Conservation (phyloP, 441 rosid genomes). For the Populus trichocarpa region DNA sequence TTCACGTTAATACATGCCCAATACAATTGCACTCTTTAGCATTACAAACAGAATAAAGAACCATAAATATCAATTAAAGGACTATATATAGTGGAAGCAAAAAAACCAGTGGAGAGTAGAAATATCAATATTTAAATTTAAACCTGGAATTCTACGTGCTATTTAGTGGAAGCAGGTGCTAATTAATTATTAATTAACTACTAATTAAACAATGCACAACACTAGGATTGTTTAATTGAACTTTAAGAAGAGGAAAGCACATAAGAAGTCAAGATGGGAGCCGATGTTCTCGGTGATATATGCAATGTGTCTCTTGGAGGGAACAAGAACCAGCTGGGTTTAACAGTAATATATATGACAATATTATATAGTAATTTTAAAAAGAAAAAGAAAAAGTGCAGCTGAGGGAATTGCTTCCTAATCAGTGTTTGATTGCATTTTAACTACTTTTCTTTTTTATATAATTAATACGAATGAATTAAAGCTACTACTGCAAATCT, state of each 20-base stretch:
- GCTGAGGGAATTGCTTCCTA: conserved; percentile 16
- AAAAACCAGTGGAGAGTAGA: no score
- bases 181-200: not conserved
- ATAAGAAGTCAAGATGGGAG: conserved; percentile 5
- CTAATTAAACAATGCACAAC: not conserved
- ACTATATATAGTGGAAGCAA: no score
- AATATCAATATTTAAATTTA: no score
- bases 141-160: not conserved
- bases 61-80: not conserved
- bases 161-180: not conserved
- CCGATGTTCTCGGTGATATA: conserved; percentile 2
- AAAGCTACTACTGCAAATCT: conserved; percentile 23
- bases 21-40: no score
- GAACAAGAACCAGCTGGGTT: conserved; percentile 22
- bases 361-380: not conserved
- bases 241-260: conserved; percentile 12
- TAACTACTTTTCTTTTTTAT: conserved; percentile 14
- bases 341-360: not conserved
- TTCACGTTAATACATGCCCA: no score
- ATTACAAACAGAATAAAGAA: no score
- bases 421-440: conserved; percentile 14
- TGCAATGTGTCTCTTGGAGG: conserved; percentile 15
- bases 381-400: conserved; percentile 20
- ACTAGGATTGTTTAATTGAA: conserved; percentile 5
- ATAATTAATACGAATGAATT: not conserved